A percentile compares a stretch with the other conserved stretches of the same genome.
phyloP scores from a whole-genome alignment of 2,329 filamentous ascomycete genomes.

The Dryadomyces quercivorus region DNA sequence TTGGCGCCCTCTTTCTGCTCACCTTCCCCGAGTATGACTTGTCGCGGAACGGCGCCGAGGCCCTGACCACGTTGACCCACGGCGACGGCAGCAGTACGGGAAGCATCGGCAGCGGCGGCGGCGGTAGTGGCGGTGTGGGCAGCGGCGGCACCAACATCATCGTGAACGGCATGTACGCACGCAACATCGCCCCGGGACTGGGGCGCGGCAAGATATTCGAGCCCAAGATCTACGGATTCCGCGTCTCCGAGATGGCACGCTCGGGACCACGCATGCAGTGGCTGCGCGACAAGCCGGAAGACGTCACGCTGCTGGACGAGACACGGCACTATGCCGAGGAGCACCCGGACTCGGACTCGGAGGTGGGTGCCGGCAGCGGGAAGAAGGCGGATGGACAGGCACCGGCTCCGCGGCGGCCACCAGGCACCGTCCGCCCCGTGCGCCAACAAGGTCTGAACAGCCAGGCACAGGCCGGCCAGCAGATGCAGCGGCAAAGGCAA shows the following conservation, averaged over 20 bases:
- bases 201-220: slow-evolving; percentile 80
- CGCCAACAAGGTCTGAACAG: slow-evolving; percentile 15
- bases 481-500: slow-evolving; percentile 33
- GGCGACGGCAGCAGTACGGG: slow-evolving; percentile 2
- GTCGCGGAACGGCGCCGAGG: slow-evolving; percentile 53
- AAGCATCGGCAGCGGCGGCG: not conserved
- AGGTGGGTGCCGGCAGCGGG: slow-evolving; percentile 33
- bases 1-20: slow-evolving; percentile 93
- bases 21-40: slow-evolving; percentile 96
- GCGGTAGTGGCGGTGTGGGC: not conserved
- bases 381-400: slow-evolving; percentile 17
- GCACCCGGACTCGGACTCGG: slow-evolving; percentile 45
- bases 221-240: slow-evolving; percentile 92
- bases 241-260: slow-evolving; percentile 78
- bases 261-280: slow-evolving; percentile 95
- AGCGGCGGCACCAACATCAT: slow-evolving; percentile 20
- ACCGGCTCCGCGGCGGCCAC: slow-evolving; percentile 26
- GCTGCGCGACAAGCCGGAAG: slow-evolving; percentile 71
- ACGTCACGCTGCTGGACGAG: slow-evolving; percentile 79
- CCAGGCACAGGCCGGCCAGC: slow-evolving; percentile 7
- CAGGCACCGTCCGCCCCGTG: slow-evolving; percentile 28
- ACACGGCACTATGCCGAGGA: slow-evolving; percentile 40
- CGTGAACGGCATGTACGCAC: slow-evolving; percentile 77
- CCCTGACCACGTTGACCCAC: slow-evolving; percentile 28
- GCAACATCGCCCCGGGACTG: slow-evolving; percentile 80